Evolutionary conservation across 305 asterid genomes (phyloP), one percentile per base, ranked within the genome.

Genomic region (Striga hermonthica): DNA sequence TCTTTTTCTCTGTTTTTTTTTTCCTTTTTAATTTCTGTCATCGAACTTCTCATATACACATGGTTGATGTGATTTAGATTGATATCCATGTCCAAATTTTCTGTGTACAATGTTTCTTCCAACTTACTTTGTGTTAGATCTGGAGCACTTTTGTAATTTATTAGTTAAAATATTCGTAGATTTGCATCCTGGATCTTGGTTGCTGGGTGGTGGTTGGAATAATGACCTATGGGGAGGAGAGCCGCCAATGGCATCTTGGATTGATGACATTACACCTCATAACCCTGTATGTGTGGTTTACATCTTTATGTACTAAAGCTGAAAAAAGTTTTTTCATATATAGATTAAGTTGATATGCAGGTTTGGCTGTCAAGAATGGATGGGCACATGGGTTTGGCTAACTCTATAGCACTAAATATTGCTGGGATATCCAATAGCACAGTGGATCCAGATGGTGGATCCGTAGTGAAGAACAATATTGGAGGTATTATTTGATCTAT

Each of bases 341-440:
- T 62, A 40, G 57, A 49, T 41, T 65, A 60, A 45, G 43, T 56
- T 71, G 35, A 31, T 74, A 35, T 71, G 72, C 76, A 93, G 99
- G 95, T 90, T 36, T 93, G 97, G 97, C 71, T 93, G 66, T 55
- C 86, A 61, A 86, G 99, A 83, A 86, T 82, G 88, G 99, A 90
- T 86, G 99, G 99, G 60, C 99, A 93, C 76, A 90, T 93, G 96
- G 97, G 97, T 70, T 81, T 93, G 78, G 97, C 97, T 41, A 93
- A 93, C 81, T 74, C 95, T 14, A 55, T 78, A 64, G 96, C 99
- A 34, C 88, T 93, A 61, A 83, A 78, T 41, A 13, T 83, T 76
- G 96, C 96, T 48, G 84, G 91, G 66, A 73, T 90, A 79, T 76
- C 81, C 63, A 78, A 71, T 70, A 45, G 61, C 78, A 86, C 90